Conservation (phyloP, 192 early-diverging fungal species). For the Gonapodya prolifera region DNA sequence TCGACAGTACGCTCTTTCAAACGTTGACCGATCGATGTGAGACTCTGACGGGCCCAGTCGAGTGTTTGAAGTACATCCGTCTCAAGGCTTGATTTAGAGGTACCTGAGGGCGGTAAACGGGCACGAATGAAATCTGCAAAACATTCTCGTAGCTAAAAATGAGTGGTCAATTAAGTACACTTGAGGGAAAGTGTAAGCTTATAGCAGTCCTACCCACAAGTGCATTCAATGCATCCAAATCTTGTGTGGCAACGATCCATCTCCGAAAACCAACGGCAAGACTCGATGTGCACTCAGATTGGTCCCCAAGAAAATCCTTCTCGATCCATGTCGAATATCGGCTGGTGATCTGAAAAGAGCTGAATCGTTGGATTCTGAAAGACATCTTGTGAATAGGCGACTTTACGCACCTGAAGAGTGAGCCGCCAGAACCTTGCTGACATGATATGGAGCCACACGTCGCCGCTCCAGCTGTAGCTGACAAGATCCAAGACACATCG, state of each 20-base stretch:
- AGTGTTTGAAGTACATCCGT: conserved; percentile 1
- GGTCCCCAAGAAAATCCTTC: too few relatives aligned
- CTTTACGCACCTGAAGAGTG: conserved; percentile 41
- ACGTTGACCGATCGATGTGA: too few relatives aligned
- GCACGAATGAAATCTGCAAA: conserved; percentile 22
- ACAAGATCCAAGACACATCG: conserved; percentile 35
- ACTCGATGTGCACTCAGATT: conserved; percentile 23
- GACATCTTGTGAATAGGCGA: too few relatives aligned
- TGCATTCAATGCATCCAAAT: not conserved
- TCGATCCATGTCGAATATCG: too few relatives aligned
- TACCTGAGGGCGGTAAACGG: too few relatives aligned
- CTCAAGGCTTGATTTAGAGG: too few relatives aligned
- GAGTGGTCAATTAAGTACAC: not conserved
- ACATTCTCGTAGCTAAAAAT: conserved; percentile 15
- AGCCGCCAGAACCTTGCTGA: conserved; percentile 48
- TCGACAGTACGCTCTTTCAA: too few relatives aligned
- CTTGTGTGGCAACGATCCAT: conserved; percentile 12
- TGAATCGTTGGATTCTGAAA: too few relatives aligned
- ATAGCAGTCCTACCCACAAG: too few relatives aligned
- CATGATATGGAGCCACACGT: conserved; percentile 40
- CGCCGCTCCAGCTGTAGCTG: conserved; percentile 38
- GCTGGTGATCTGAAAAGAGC: too few relatives aligned
- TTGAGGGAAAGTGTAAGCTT: too few relatives aligned
- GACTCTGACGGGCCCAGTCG: too few relatives aligned
- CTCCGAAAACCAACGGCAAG: conserved; percentile 25